Base-by-base conservation (phyloP, 371 early-diverging fungal genomes). In the Apophysomyces trapeziformis region DNA sequence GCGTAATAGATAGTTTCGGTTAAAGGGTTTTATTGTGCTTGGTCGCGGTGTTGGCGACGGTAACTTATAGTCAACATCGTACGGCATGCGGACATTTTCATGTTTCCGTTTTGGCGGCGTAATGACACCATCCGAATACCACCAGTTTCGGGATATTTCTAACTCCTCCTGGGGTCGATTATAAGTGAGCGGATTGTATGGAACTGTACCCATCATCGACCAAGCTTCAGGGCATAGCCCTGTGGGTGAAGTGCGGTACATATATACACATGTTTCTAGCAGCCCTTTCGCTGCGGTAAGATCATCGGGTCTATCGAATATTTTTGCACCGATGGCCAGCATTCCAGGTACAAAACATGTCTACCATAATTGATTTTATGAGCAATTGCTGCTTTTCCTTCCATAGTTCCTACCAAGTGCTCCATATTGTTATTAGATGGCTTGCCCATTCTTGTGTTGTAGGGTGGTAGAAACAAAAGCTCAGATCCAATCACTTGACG, bases 321-420 rank as follows among this genome's bases (percentile, higher is more conserved):
- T 78, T 41, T 77, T 72, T 26, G 89, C 75, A 2, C 90, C 91
- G 38, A 89, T 76, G 0, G 88, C 86, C 38, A 93, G 71, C 84
- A 91, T 89, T 9, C 92, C 93, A n/a, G 88, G 89, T 14, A 87
- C 85, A 70, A 91, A 93, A 67, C 92, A 92, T 6, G 86, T 37
- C 64, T 65, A 56, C 63, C 58, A 13, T 64, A 5, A 71, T 26
- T 26, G 32, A 43, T 58, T 18, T 35, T 36, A 63, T 12, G 45
- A 41, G 47, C 68, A 11, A 16, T 26, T 41, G 3, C 32, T 26
- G 32, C 32, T 45, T 38, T 32, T 11, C 36, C 2, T 14, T 57
- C 57, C 39, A 8, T 26, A 3, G 32, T 26, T 26, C 68, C 58
- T 82, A 81, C 78, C 64, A 82, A 75, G 61, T 88, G 88, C 66